These are phyloP conservation scores for Aristolochia fimbriata DNA, from an alignment of 164 flowering plant genomes.

Conservation along the genomic window DNA sequence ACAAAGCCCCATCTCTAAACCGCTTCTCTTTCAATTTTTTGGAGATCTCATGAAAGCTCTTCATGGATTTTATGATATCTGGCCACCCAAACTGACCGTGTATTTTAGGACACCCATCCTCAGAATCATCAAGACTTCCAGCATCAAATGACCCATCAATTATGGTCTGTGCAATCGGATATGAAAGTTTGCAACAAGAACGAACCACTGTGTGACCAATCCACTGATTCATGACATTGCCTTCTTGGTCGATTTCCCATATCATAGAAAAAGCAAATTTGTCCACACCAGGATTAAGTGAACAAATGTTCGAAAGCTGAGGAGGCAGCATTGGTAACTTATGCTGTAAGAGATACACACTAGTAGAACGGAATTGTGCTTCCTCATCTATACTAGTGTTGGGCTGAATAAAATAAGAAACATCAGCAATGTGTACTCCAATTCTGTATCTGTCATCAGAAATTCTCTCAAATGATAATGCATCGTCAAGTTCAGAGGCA, in stretches of 20 bases:
- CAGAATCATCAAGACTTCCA: conserved; percentile 7
- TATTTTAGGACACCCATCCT: conserved; percentile 31
- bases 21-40: conserved; percentile 50
- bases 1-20: conserved; percentile 59
- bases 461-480: conserved; percentile 64
- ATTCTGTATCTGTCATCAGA: conserved; percentile 47
- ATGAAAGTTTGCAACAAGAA: conserved; percentile 92
- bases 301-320: conserved; percentile 61
- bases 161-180: conserved; percentile 71
- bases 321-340: conserved; percentile 86
- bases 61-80: conserved; percentile 53
- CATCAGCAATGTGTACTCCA: conserved; percentile 93
- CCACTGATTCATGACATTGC: conserved; percentile 65
- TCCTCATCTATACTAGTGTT: conserved; percentile 63
- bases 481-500: conserved; percentile 91
- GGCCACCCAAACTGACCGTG: conserved; percentile 57
- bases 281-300: conserved; percentile 83
- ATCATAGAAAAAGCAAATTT: conserved; percentile 75
- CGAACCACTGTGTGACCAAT: conserved; percentile 78
- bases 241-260: conserved; percentile 54
- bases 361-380: conserved; percentile 66
- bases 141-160: conserved; percentile 41
- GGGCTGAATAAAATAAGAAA: conserved; percentile 73
- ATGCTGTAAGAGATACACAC: conserved; percentile 49
- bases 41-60: conserved; percentile 49